These are phyloP conservation scores for Vitellaria paradoxa DNA, from an alignment of 179 eudicot species.

Conservation along the genomic window DNA sequence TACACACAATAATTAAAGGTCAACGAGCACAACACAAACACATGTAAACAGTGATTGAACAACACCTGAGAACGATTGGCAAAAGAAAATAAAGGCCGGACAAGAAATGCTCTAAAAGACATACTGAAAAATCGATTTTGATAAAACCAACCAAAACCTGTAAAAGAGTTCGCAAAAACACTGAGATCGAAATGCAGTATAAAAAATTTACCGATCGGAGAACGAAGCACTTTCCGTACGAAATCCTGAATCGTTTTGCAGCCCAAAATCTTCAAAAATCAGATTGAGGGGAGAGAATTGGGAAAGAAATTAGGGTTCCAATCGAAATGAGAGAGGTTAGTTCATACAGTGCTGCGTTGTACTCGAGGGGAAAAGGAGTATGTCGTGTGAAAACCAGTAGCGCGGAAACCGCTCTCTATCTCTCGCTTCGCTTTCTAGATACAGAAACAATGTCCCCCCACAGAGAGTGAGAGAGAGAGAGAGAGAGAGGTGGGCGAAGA, in stretches of 20 bases:
- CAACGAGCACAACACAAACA: no score
- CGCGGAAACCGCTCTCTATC: not conserved
- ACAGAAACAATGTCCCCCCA: not conserved
- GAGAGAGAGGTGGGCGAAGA: constrained; percentile 1
- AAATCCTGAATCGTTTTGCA: constrained; percentile 1
- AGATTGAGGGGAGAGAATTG: not conserved
- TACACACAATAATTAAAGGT: no score
- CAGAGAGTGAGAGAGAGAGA: not conserved
- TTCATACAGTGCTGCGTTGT: not conserved
- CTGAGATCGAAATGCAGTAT: constrained; percentile 2
- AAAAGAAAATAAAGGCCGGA: not conserved
- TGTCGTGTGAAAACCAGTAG: not conserved
- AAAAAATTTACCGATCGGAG: constrained; percentile 11
- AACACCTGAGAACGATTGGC: no score
- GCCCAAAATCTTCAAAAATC: not conserved
- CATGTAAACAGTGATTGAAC: no score
- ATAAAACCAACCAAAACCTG: not conserved
- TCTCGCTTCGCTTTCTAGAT: not conserved
- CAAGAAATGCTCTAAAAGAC: not conserved
- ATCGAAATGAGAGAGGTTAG: not conserved
- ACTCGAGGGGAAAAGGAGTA: not conserved
- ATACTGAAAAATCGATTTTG: not conserved
- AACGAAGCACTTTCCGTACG: not conserved
- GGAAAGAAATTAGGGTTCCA: constrained; percentile 4
- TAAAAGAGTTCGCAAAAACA: not conserved